phyloP scores from a whole-genome alignment of 2,329 filamentous ascomycete genomes.

The Pyrenophora seminiperda region DNA sequence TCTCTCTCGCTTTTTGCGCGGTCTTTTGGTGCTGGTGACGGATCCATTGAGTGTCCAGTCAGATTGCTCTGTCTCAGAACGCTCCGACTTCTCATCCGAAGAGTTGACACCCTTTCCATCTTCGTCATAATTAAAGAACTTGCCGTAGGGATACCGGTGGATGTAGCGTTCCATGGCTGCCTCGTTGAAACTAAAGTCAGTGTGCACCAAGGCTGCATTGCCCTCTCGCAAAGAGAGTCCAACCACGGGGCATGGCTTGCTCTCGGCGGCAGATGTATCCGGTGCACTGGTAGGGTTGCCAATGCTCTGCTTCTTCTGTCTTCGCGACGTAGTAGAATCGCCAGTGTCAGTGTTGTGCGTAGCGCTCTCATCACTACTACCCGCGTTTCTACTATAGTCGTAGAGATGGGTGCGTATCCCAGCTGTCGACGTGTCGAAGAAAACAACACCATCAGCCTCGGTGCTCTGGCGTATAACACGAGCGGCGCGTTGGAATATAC shows the following conservation, averaged over 20 bases:
- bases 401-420: conserved; percentile 33
- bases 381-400: conserved; percentile 20
- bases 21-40: conserved; percentile 15
- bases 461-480: conserved; percentile 43
- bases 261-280: conserved; percentile 17
- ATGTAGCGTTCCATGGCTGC: conserved; percentile 44
- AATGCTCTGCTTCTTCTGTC: conserved; percentile 20
- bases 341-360: conserved; percentile 41
- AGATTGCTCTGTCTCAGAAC: conserved; percentile 37
- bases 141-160: conserved; percentile 39
- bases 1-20: conserved; percentile 32
- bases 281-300: conserved; percentile 2
- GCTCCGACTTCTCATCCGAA: conserved; percentile 39
- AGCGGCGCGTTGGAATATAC: conserved; percentile 45
- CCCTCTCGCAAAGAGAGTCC: conserved; percentile 31
- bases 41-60: conserved; percentile 27
- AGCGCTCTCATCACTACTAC: conserved; percentile 35
- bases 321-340: conserved; percentile 29
- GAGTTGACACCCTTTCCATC: conserved; percentile 40
- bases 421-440: conserved; percentile 43
- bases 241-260: conserved; percentile 33
- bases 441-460: conserved; percentile 42
- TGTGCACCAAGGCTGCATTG: conserved; percentile 25
- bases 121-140: conserved; percentile 45
- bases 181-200: conserved; percentile 41